Conservation (phyloP, 2,329 filamentous ascomycete genomes). For the Fusarium buharicum region DNA sequence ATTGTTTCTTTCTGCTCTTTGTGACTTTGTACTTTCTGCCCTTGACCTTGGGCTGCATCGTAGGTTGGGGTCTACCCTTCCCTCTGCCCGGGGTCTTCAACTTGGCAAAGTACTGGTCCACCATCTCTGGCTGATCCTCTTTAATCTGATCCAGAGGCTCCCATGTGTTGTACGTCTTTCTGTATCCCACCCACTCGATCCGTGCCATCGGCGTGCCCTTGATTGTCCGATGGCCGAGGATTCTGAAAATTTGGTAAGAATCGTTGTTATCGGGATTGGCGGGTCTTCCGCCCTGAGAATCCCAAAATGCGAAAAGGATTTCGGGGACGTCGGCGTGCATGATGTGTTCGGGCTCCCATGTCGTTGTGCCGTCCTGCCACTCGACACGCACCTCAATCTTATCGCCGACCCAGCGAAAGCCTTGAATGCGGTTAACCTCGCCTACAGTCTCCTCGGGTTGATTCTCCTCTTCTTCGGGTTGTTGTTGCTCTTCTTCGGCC, state of each 20-base stretch:
- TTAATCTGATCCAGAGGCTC: constrained; percentile 42
- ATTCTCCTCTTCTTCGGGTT: neutral
- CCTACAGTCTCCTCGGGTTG: constrained; percentile 4
- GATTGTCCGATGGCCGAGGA: constrained; percentile 48
- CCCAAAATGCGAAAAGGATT: constrained; percentile 50
- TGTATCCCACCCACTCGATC: constrained; percentile 53
- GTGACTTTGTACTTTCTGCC: neutral
- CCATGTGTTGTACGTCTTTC: constrained; percentile 47
- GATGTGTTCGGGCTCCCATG: constrained; percentile 51
- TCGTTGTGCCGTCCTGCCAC: constrained; percentile 47
- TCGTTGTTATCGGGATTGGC: constrained; percentile 46
- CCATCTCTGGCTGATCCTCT: constrained; percentile 42
- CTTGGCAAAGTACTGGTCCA: constrained; percentile 45
- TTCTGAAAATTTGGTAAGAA: constrained; percentile 49
- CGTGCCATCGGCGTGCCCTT: constrained; percentile 43
- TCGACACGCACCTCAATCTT: constrained; percentile 48
- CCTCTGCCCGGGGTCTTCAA: neutral
- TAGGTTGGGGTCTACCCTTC: neutral
- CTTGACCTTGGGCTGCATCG: neutral
- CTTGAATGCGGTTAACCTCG: constrained; percentile 39
- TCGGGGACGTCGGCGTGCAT: constrained; percentile 50
- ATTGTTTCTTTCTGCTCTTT: neutral
- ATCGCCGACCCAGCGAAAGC: constrained; percentile 47
- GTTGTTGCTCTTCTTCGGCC: constrained; percentile 2
- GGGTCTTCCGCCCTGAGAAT: constrained; percentile 47